These are phyloP conservation scores for Thelonectria blattea DNA, from an alignment of 2,329 filamentous ascomycete genomes.

Conservation along the genomic window DNA sequence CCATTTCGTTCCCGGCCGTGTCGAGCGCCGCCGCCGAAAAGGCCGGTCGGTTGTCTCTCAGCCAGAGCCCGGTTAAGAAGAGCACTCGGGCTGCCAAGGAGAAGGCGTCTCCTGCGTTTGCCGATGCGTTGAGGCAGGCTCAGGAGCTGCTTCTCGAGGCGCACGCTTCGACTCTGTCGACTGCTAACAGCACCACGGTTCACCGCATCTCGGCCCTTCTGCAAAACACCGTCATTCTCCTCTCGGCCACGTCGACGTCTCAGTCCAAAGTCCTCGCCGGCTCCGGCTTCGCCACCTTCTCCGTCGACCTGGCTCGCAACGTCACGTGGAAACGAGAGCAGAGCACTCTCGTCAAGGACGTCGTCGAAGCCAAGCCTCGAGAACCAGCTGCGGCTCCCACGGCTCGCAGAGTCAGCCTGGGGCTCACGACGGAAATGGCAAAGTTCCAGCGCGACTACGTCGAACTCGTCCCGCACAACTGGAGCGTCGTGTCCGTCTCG, in stretches of 20 bases:
- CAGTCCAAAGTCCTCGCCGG: constrained; percentile 54
- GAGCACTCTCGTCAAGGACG: constrained; percentile 55
- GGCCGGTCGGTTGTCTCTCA: constrained; percentile 44
- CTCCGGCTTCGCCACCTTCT: constrained; percentile 65
- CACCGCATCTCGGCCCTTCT: constrained; percentile 68
- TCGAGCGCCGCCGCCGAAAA: constrained; percentile 49
- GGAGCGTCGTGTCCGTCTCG: constrained; percentile 86
- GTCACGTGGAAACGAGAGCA: constrained; percentile 71
- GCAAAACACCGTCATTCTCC: constrained; percentile 68
- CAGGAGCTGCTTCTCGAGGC: constrained; percentile 70
- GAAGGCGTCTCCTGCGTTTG: constrained; percentile 50
- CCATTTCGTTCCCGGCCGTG: constrained; percentile 82
- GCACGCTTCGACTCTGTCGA: constrained; percentile 61
- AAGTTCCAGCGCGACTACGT: constrained; percentile 81
- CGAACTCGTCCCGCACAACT: constrained; percentile 80
- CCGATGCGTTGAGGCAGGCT: constrained; percentile 67
- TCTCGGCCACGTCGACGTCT: constrained; percentile 64
- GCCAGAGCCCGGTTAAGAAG: constrained; percentile 46
- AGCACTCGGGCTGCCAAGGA: constrained; percentile 39
- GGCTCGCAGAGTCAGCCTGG: constrained; percentile 51
- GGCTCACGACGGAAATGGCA: constrained; percentile 57
- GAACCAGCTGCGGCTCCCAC: constrained; percentile 13
- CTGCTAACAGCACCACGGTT: constrained; percentile 64
- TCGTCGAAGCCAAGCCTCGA: constrained; percentile 3
- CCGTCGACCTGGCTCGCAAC: constrained; percentile 73